Evolutionary conservation across 805 yeast species (phyloP).

Genomic region (Saccharomyces kudriavzevii): DNA sequence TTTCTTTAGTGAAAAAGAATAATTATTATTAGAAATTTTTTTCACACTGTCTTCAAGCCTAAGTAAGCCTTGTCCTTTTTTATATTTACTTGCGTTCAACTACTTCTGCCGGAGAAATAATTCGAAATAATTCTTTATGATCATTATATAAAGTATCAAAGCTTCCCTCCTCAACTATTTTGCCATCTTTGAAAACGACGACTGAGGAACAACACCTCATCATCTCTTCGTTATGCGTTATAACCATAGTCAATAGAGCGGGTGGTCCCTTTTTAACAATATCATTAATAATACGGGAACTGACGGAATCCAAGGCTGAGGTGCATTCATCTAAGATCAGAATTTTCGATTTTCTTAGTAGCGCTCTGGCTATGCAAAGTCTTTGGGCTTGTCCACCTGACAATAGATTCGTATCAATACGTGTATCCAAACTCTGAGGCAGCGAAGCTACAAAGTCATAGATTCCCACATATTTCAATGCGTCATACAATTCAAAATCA

Average conservation of each 20-base stretch:
- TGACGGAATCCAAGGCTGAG: constrained; percentile 70
- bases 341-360: constrained; percentile 59
- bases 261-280: constrained; percentile 36
- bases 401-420: constrained; percentile 43
- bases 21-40: background rate
- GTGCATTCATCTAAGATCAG: constrained; percentile 80
- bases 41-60: background rate
- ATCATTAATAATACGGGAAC: constrained; percentile 41
- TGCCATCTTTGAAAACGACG: constrained; percentile 43
- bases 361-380: constrained; percentile 73
- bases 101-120: constrained; percentile 3
- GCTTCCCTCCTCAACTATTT: constrained; percentile 38
- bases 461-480: constrained; percentile 42
- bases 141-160: constrained; percentile 23
- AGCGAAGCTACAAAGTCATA: constrained; percentile 46
- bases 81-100: background rate
- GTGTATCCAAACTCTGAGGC: constrained; percentile 52
- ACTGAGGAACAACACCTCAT: constrained; percentile 50
- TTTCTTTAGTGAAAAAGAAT: background rate
- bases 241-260: constrained; percentile 46
- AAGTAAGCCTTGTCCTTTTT: too few relatives aligned
- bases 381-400: constrained; percentile 93
- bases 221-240: constrained; percentile 69
- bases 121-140: constrained; percentile 28
- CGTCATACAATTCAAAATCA: constrained; percentile 33